phyloP scores from a whole-genome alignment of 2,329 filamentous ascomycete genomes.

The Beauveria scarabaeidicola region DNA sequence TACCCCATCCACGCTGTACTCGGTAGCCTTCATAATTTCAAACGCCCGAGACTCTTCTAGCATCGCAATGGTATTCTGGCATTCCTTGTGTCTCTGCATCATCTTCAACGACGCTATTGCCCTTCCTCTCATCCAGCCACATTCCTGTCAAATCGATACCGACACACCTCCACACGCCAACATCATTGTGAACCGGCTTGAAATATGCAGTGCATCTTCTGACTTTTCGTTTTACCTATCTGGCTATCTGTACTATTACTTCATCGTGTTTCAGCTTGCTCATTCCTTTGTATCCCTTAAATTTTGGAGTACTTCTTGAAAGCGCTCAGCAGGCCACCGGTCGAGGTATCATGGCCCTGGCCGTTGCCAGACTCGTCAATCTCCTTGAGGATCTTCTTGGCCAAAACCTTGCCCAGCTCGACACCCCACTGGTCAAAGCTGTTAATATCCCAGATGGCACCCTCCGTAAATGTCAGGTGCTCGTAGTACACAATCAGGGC shows the following conservation, averaged over 20 bases:
- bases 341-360: constrained; percentile 74
- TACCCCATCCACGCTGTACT: not conserved
- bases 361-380: constrained; percentile 69
- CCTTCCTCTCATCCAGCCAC: not conserved
- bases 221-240: not conserved
- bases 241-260: not conserved
- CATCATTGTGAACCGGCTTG: not conserved
- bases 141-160: not conserved
- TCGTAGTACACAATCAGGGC: constrained; percentile 98
- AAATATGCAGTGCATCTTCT: not conserved
- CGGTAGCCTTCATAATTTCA: not conserved
- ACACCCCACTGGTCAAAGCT: constrained; percentile 99
- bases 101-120: not conserved
- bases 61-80: not conserved
- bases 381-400: constrained; percentile 84
- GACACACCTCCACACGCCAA: not conserved
- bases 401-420: constrained; percentile 90
- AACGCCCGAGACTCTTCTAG: not conserved
- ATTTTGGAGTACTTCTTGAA: constrained; percentile 69
- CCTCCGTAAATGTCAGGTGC: constrained; percentile 96
- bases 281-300: constrained; percentile 24
- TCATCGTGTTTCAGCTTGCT: not conserved
- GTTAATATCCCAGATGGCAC: constrained; percentile 99
- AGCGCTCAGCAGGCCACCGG: constrained; percentile 77
- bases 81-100: not conserved